Conservation (phyloP, 129 eudicot genomes). For the Kitagawia praeruptora region DNA sequence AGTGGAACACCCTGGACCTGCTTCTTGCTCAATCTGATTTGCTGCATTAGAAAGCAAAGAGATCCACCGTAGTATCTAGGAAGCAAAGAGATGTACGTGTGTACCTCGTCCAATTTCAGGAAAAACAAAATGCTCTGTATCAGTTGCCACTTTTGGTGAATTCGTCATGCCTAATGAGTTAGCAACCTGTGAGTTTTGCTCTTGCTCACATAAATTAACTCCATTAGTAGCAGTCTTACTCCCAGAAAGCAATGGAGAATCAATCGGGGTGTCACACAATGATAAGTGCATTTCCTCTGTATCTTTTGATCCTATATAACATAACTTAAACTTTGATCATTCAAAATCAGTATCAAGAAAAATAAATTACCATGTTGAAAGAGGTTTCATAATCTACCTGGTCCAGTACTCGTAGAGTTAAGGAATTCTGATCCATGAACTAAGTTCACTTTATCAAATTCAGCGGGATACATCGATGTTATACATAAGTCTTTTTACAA, state of each 20-base stretch:
- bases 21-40: neutral
- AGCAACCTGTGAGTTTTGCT: slow-evolving; percentile 32
- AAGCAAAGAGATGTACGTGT: slow-evolving; percentile 9
- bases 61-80: slow-evolving; percentile 9
- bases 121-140: slow-evolving; percentile 17
- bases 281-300: slow-evolving; percentile 21
- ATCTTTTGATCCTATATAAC: slow-evolving; percentile 25
- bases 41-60: slow-evolving; percentile 14
- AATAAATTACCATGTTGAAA: neutral
- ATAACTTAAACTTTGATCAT: neutral
- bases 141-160: slow-evolving; percentile 21
- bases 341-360: neutral
- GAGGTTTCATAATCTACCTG: slow-evolving; percentile 28
- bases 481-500: too few relatives aligned
- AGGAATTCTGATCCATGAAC: slow-evolving; percentile 25
- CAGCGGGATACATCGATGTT: slow-evolving; percentile 18
- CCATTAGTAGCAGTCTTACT: slow-evolving; percentile 18
- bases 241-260: slow-evolving; percentile 15
- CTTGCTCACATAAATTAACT: slow-evolving; percentile 19
- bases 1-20: slow-evolving; percentile 15
- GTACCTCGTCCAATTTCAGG: slow-evolving; percentile 22
- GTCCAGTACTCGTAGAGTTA: slow-evolving; percentile 14
- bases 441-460: slow-evolving; percentile 23
- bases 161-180: slow-evolving; percentile 8
- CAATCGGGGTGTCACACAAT: slow-evolving; percentile 18